Evolutionary conservation across 2,329 filamentous ascomycete species (phyloP), one percentile per base, ranked within the genome.

Genomic region (Penicillium hesseltinei): DNA sequence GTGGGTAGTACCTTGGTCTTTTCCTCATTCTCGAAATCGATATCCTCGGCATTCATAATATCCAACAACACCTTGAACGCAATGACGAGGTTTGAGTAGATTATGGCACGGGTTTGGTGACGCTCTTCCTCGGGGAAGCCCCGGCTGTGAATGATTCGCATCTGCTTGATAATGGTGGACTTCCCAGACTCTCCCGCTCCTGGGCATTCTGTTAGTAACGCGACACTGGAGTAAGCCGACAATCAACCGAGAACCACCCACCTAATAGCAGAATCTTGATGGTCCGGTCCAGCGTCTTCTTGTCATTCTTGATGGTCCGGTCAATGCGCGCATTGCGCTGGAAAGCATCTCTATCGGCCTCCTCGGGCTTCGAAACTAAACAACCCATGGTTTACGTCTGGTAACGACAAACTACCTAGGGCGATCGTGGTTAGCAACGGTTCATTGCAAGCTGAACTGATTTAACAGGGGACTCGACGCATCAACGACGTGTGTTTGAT

Each of bases 91-190:
- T 99, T 99, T 76, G 88, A 92, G 77, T 97, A 97, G 65, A 97
- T 92, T 69, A 97, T 92, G 17, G 92, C 90, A 67, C 94, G 92
- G 84, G 91, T 96, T 81, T 97, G 91, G 64, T 95, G 86, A 75
- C 92, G 90, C 75, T 97, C 94, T 63, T 85, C 87, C 69, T 90
- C 89, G 70, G 87, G 91, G 79, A 97, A 97, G 50, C 94, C 93
- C 75, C 92, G 88, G 15, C 91, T 87, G 75, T 97, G 94, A 68
- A 99, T 97, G 76, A 99, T 87, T 75, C 93, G 93, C 94, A 99
- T 97, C 81, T 97, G 93, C 80, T 97, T 97, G 64, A 97, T 85
- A 58, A 97, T 92, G 1, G 93, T 97, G 9, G 93, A 97, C 78
- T 97, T 97, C 64, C 93, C 91, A 58, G 89, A 94, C 78, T 97